A percentile compares a stretch with the other conserved stretches of the same genome.
phyloP scores from a whole-genome alignment of 192 early-diverging fungal species.

The Piromyces sp. region DNA sequence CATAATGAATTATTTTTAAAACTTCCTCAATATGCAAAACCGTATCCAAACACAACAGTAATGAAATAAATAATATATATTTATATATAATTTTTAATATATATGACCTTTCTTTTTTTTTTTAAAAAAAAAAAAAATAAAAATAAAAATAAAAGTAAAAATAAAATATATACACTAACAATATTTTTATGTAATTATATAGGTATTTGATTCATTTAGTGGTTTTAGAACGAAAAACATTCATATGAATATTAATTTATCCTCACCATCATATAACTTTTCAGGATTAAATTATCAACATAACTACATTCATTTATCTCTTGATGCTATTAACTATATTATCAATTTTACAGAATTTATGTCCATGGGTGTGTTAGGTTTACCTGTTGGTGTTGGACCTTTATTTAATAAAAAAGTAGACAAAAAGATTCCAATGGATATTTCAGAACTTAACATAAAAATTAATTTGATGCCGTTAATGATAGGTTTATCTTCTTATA shows the following conservation, averaged over 20 bases:
- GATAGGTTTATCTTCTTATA: not conserved
- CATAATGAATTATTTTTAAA: not conserved
- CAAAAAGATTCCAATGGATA: not conserved
- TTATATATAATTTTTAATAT: too few relatives aligned
- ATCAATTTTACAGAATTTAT: not conserved
- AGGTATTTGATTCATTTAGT: not conserved
- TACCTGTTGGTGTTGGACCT: not conserved
- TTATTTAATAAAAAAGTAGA: not conserved
- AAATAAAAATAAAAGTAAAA: too few relatives aligned
- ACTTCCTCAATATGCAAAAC: not conserved
- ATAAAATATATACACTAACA: too few relatives aligned
- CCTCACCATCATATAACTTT: not conserved
- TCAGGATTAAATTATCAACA: not conserved
- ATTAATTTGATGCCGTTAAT: not conserved
- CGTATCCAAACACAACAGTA: not conserved
- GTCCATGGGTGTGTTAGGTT: not conserved
- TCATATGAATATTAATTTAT: not conserved
- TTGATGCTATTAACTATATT: not conserved
- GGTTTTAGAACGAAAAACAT: not conserved
- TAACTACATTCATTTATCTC: not conserved
- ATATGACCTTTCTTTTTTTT: too few relatives aligned
- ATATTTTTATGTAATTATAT: not conserved
- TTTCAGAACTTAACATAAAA: not conserved
- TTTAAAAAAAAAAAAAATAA: too few relatives aligned
- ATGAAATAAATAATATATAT: not conserved